Conservation (phyloP, 106 monocot species). For the Dendrobium nobile region DNA sequence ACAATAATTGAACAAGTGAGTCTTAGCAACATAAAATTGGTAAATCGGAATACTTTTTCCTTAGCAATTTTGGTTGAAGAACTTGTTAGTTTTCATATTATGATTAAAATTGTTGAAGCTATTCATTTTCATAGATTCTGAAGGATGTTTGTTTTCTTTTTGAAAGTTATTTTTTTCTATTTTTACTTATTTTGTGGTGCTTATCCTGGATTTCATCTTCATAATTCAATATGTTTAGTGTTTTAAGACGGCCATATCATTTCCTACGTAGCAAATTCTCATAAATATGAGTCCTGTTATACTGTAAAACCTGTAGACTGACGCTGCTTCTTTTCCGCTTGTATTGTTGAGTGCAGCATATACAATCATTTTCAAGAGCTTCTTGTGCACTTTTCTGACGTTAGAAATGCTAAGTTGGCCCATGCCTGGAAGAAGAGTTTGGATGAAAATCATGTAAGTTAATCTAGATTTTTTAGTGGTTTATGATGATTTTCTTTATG, state of each 20-base stretch:
- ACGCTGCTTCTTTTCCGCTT: not conserved
- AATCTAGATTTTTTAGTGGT: not conserved
- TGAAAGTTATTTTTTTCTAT: not conserved
- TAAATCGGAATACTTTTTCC: not conserved
- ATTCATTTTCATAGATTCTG: not conserved
- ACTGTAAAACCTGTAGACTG: not conserved
- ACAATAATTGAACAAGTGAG: not conserved
- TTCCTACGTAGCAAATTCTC: not conserved
- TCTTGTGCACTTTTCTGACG: constrained; percentile 28
- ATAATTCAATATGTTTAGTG: too few relatives aligned
- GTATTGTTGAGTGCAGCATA: constrained; percentile 35
- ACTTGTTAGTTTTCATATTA: not conserved
- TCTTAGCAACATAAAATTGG: not conserved
- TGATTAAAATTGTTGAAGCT: not conserved
- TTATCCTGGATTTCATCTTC: too few relatives aligned
- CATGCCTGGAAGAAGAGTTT: not conserved
- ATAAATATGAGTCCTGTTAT: not conserved
- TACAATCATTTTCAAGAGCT: constrained; percentile 67
- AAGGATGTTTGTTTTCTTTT: not conserved
- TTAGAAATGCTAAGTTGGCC: constrained; percentile 1
- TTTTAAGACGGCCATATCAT: not conserved
- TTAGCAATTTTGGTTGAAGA: not conserved
- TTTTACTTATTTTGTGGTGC: not conserved
- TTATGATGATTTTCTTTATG: not conserved
- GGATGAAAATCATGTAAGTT: constrained; percentile 4